These are phyloP conservation scores for Dendrobium chrysotoxum DNA, from an alignment of 106 monocot species.

Conservation along the genomic window DNA sequence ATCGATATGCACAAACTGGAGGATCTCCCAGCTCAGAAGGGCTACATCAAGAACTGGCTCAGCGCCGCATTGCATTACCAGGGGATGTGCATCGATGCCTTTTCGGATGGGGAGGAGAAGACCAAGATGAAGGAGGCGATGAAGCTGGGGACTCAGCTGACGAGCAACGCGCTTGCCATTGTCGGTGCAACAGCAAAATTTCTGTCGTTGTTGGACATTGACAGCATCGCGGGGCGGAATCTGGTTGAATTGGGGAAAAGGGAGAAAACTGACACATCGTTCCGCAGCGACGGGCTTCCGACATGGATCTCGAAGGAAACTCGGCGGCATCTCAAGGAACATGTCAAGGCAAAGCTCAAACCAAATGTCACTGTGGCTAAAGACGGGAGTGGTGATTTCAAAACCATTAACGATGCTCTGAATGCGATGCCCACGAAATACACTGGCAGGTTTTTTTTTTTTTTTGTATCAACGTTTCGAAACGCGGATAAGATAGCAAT, in stretches of 20 bases:
- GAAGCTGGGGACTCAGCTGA: conserved; percentile 47
- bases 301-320: conserved; percentile 33
- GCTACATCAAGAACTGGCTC: conserved; percentile 64
- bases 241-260: conserved; percentile 4
- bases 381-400: conserved; percentile 70
- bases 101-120: conserved; percentile 65
- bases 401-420: conserved; percentile 60
- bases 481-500: no score
- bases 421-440: conserved; percentile 36
- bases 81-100: conserved; percentile 71
- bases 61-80: conserved; percentile 72
- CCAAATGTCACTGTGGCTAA: conserved; percentile 62
- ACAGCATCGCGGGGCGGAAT: conserved; percentile 16
- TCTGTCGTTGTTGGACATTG: conserved; percentile 19
- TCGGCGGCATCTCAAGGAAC: conserved; percentile 38
- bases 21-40: conserved; percentile 26
- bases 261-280: not conserved
- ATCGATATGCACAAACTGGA: conserved; percentile 22
- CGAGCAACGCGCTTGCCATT: conserved; percentile 78
- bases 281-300: conserved; percentile 26
- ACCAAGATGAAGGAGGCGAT: conserved; percentile 54
- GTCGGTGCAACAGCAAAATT: conserved; percentile 27
- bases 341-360: conserved; percentile 20
- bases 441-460: conserved; percentile 11
- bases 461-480: no score